Evolutionary conservation across 352 stramenopile species (phyloP), one percentile per base, ranked within the genome.

Genomic region (Globisporangium sylvaticum): DNA sequence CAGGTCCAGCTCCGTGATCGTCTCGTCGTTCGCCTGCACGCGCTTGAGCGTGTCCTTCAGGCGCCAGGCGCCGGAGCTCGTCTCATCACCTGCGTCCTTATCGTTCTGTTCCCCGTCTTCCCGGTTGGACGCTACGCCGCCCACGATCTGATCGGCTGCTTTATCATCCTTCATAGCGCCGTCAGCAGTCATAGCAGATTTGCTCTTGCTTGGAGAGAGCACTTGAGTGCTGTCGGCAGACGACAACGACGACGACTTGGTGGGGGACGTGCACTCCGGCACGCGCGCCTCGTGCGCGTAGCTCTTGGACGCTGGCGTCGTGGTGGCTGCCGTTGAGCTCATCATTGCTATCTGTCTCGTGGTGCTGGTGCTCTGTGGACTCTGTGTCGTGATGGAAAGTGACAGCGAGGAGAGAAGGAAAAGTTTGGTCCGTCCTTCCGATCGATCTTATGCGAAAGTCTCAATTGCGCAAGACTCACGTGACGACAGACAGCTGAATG

Each of bases 31-130:
- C 31, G 74, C 66, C 34, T 79, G 80, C 63, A 88, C 78, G 61
- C 72, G 78, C 58, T 88, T 79, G 53, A 88, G 74, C 57, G 83
- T 81, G 46, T 83, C 76, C 66, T 84, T 84, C 14, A 88, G 68
- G 14, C 42, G 42, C 42, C 27, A 55, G 29, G 54, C 62, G 27
- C 18, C 10, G 7, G 48, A 62, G 34, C 56, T 52, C 34, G 42
- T 10, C 34, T 20, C 32, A 10, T 25, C 32, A 5, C 29, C 29
- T 3, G 44, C 22, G 6, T 24, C 31, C 20, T 27, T 24, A 0
- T 42, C 25, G 15, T 31, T 39, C 4, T 25, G 7, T n/a, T 24
- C 44, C 1, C 14, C 10, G 1, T 60, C 53, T 6, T 68, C 63
- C 27, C 63, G 63, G 39, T 63, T 68, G 27, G 63, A 68, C 54